Conservation (phyloP, 306 rosid species). For the Lagenaria siceraria region DNA sequence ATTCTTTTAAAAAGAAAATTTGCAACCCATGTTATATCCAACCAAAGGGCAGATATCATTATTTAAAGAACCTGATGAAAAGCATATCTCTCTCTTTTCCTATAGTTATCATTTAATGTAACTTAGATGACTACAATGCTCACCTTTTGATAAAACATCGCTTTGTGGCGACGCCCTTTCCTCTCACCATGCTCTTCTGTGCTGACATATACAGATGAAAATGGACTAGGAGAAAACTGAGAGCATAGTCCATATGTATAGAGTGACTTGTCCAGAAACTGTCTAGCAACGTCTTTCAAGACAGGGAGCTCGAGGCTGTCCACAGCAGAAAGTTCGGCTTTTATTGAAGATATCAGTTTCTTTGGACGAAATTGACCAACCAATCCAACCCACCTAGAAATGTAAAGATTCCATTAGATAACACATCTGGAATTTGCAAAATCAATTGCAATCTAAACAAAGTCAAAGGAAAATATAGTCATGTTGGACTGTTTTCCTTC, state of each 20-base stretch:
- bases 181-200: slow-evolving; percentile 71
- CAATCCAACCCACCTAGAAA: slow-evolving; percentile 70
- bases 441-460: background rate
- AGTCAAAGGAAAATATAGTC: background rate
- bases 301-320: slow-evolving; percentile 37
- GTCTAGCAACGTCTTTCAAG: slow-evolving; percentile 57
- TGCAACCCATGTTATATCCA: background rate
- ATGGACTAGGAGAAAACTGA: slow-evolving; percentile 36
- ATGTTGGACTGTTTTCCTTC: background rate
- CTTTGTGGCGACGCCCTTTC: slow-evolving; percentile 46
- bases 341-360: slow-evolving; percentile 55
- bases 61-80: background rate
- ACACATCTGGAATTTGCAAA: slow-evolving; percentile 5
- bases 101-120: background rate
- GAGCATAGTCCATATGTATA: slow-evolving; percentile 54
- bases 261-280: slow-evolving; percentile 57
- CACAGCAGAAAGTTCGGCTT: slow-evolving; percentile 37
- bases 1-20: background rate
- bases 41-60: background rate
- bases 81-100: background rate
- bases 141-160: slow-evolving; percentile 51
- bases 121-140: slow-evolving; percentile 1
- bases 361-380: slow-evolving; percentile 73
- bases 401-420: slow-evolving; percentile 11
- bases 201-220: slow-evolving; percentile 37